These are phyloP conservation scores for Rhizomucor miehei DNA, from an alignment of 371 early-diverging fungal species.

Conservation along the genomic window DNA sequence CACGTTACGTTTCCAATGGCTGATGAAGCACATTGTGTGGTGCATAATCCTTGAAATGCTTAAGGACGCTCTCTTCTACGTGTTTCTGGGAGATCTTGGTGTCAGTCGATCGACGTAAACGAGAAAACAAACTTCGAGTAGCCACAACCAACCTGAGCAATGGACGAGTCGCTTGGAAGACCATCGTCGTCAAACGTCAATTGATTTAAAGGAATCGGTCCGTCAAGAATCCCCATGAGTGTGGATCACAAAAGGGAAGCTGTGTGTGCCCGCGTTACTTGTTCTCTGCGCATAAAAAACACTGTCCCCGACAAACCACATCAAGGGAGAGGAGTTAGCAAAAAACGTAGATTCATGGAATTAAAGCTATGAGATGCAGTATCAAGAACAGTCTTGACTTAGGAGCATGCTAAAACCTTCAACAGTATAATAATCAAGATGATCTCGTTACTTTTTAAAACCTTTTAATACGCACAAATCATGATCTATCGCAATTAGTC, in stretches of 20 bases:
- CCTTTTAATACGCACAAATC: too few species aligned
- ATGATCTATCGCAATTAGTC: too few species aligned
- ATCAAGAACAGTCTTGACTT: too few species aligned
- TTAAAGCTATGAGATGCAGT: too few species aligned
- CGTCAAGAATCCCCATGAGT: constrained; percentile 34
- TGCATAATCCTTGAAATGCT: constrained; percentile 33
- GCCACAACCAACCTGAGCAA: constrained; percentile 52
- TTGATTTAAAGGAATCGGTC: constrained; percentile 16
- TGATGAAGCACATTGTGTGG: constrained; percentile 21
- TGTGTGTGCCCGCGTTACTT: too few species aligned
- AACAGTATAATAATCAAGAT: too few species aligned
- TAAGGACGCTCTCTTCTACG: constrained; percentile 32
- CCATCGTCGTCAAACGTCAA: constrained; percentile 44
- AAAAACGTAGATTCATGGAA: too few species aligned
- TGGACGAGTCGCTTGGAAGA: constrained; percentile 50
- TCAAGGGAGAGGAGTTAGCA: too few species aligned
- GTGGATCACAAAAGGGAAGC: background rate
- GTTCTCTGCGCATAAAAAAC: too few species aligned
- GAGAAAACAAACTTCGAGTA: background rate
- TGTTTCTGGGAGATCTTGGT: background rate
- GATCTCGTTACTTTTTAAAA: too few species aligned
- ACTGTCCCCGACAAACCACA: too few species aligned
- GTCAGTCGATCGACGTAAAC: background rate
- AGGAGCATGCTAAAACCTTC: too few species aligned
- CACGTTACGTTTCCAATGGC: constrained; percentile 20